Percentiles rank a stretch among this genome's conserved stretches.
phyloP scores from a whole-genome alignment of 345 rosid species.

The Eucalyptus virginea region DNA sequence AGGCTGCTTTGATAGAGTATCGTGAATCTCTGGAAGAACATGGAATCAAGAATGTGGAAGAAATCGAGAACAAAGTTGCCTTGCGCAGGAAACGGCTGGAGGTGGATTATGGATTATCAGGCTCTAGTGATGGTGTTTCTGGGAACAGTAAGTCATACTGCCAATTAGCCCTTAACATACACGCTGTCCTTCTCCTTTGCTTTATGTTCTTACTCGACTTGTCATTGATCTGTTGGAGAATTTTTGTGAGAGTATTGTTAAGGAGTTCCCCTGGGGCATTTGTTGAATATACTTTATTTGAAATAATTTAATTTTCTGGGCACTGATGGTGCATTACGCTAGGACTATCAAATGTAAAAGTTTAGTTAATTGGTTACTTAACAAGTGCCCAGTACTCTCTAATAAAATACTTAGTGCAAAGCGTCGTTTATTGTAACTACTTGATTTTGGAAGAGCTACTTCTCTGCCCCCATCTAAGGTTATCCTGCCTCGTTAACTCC shows the following conservation, averaged over 20 bases:
- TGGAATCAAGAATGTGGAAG: conserved; percentile 67
- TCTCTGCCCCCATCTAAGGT: neutral
- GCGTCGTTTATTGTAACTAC: neutral
- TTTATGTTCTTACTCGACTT: neutral
- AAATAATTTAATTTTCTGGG: neutral
- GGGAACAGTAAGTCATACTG: conserved; percentile 44
- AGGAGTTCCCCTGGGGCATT: neutral
- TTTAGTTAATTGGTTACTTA: neutral
- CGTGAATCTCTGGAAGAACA: conserved; percentile 93
- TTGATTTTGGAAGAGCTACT: neutral
- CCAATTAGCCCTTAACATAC: neutral
- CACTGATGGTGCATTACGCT: neutral
- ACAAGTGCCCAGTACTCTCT: neutral
- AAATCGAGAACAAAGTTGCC: conserved; percentile 85
- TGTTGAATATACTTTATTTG: neutral
- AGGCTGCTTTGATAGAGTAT: conserved; percentile 89
- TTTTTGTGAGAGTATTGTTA: neutral
- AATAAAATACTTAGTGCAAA: neutral
- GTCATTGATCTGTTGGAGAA: neutral
- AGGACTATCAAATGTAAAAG: neutral
- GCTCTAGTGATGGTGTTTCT: conserved; percentile 15
- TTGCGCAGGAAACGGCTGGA: conserved; percentile 65
- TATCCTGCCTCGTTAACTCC: neutral
- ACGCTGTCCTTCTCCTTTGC: neutral
- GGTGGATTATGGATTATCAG: conserved; percentile 58